Evolutionary conservation across 768 basidiomycete genomes (phyloP).

Genomic region (Leccinum arenicola): DNA sequence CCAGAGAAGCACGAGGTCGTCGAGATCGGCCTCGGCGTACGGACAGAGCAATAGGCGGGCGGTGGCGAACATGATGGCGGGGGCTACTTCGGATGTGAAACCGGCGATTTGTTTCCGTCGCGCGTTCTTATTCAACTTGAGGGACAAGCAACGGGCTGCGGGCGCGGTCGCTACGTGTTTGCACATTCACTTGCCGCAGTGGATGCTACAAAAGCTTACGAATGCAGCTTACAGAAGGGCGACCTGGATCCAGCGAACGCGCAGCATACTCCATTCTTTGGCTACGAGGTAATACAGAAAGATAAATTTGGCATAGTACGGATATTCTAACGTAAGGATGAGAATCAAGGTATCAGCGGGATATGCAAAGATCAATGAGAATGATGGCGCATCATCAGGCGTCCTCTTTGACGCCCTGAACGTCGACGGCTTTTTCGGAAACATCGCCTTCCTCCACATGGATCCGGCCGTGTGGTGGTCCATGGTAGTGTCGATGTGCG

Average conservation of each 20-base stretch:
- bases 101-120: neutral
- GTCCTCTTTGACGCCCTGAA: neutral
- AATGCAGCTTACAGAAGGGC: neutral
- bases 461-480: conserved; percentile 33
- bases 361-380: neutral
- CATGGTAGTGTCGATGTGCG: conserved; percentile 54
- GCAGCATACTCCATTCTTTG: neutral
- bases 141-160: conserved; percentile 11
- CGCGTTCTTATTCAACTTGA: neutral
- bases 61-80: conserved; percentile 28
- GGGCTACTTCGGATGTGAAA: neutral
- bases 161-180: conserved; percentile 14
- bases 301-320: no score
- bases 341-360: neutral
- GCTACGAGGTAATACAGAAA: neutral
- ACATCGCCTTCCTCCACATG: neutral
- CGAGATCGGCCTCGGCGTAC: conserved; percentile 31
- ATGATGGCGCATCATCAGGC: neutral
- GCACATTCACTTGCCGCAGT: conserved; percentile 8
- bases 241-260: neutral
- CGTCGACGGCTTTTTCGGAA: conserved; percentile 1
- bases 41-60: conserved; percentile 34
- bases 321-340: neutral
- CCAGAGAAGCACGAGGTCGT: conserved; percentile 28
- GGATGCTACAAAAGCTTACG: neutral